phyloP scores from a whole-genome alignment of 1,139 yeast species.

The Kodamaea suecica region DNA sequence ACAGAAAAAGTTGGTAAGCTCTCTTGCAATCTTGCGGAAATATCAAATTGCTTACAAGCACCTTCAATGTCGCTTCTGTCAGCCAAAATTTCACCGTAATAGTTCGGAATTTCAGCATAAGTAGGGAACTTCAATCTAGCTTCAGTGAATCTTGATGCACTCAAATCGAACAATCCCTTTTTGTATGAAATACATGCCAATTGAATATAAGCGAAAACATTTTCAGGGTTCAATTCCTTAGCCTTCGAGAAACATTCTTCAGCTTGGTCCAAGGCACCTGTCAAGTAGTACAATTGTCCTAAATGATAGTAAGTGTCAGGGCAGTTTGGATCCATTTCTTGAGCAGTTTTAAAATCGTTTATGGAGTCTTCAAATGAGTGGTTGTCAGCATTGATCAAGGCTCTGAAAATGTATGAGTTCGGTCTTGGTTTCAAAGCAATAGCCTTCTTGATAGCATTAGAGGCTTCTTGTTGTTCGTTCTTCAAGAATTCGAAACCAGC shows the following conservation, averaged over 20 bases:
- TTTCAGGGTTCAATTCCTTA: slow-evolving; percentile 66
- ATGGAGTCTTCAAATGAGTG: slow-evolving; percentile 61
- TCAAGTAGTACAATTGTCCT: slow-evolving; percentile 86
- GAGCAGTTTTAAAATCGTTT: slow-evolving; percentile 71
- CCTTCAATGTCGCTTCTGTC: slow-evolving; percentile 71
- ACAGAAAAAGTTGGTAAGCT: slow-evolving; percentile 59
- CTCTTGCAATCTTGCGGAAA: slow-evolving; percentile 79
- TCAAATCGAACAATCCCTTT: slow-evolving; percentile 58
- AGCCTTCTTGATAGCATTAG: slow-evolving; percentile 59
- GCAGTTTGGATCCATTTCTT: slow-evolving; percentile 62
- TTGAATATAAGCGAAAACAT: slow-evolving; percentile 86
- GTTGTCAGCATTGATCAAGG: slow-evolving; percentile 80
- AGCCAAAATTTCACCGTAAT: slow-evolving; percentile 89
- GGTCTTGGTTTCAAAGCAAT: slow-evolving; percentile 71
- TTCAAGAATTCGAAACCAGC: slow-evolving; percentile 84
- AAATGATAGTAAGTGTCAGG: slow-evolving; percentile 91
- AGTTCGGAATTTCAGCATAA: slow-evolving; percentile 89
- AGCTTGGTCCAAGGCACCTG: slow-evolving; percentile 73
- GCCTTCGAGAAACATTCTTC: slow-evolving; percentile 74
- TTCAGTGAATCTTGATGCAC: slow-evolving; percentile 67
- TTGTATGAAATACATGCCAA: slow-evolving; percentile 90
- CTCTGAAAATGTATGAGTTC: slow-evolving; percentile 80
- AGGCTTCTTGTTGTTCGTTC: slow-evolving; percentile 62
- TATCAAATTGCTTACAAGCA: slow-evolving; percentile 83
- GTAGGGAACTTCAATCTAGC: slow-evolving; percentile 80